A percentile compares a stretch with the other conserved stretches of the same genome.
These are phyloP conservation scores for Pestalotiopsis fici DNA, from an alignment of 2,329 filamentous ascomycete species.

Conservation along the genomic window DNA sequence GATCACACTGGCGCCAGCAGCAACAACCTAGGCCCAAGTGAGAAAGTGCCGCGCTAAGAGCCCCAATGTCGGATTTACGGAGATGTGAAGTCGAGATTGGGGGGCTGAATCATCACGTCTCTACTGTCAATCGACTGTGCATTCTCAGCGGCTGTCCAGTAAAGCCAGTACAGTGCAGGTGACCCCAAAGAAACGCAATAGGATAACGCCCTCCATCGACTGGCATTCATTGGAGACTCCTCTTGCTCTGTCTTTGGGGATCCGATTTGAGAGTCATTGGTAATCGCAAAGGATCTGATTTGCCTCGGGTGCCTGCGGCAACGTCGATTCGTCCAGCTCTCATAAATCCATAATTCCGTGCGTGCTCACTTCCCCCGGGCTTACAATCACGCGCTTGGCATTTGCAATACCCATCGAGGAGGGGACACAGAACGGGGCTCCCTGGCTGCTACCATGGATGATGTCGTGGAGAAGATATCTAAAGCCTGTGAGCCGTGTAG, in stretches of 20 bases:
- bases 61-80: neutral
- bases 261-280: neutral
- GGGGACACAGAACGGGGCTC: neutral
- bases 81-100: neutral
- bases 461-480: neutral
- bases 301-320: neutral
- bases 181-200: no score
- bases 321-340: neutral
- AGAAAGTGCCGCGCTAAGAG: neutral
- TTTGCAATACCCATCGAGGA: neutral
- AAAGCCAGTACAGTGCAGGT: neutral
- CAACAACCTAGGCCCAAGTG: neutral
- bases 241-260: no score
- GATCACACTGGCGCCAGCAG: no score
- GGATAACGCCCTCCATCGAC: no score
- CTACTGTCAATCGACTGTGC: neutral
- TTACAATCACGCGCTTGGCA: neutral
- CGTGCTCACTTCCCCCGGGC: neutral
- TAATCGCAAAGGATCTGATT: neutral
- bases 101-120: neutral
- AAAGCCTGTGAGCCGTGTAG: slow-evolving; percentile 1
- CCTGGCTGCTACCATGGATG: neutral
- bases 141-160: neutral
- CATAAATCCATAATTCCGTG: slow-evolving; percentile 2
- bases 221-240: no score